Evolutionary conservation across 192 early-diverging fungal species (phyloP), one percentile per base, ranked within the genome.

Genomic region (Coemansia sp.): DNA sequence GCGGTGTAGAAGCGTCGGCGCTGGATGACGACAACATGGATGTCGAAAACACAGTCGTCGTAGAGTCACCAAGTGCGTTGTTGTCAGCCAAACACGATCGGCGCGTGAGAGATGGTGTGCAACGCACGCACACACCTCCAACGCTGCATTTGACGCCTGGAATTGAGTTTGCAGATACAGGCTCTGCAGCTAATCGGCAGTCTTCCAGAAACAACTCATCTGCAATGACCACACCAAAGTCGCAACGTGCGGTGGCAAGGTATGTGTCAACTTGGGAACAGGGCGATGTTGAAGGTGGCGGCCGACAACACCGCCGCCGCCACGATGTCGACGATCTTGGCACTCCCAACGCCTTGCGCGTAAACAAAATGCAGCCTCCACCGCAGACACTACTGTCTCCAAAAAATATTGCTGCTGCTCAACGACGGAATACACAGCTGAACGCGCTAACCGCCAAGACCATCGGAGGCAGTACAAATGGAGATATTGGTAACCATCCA

Each of bases 331-430:
- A 29, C 35, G 29, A 24, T 9, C 51, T 37, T 9, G 69, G 60
- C 18, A 68, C 69, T n/a, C 69, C 70, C 51, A 63, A 61, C 11
- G 55, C n/a, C 26, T 23, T 26, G 29, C 54, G 54, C 14, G 26
- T 54, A 2, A 12, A 26, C 16, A 22, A 13, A 11, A 47, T 57
- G 22, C 45, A 50, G 32, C 74, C 69, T 7, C 74, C 74, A 4
- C 75, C 75, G 13, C 75, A 71, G 59, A 72, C 75, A 4, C 47
- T 78, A 5, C 54, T 78, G 41, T 78, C 75, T 22, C 75, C 75
- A 11, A 68, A 39, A 38, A 78, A 72, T 26, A 65, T 78, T 49
- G 69, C 69, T 26, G 69, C 66, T 1, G 75, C 69, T 1, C 61
- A 58, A 43, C 66, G 56, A 59, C 55, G 49, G 8, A 68, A 64